phyloP scores from a whole-genome alignment of 768 basidiomycete species.

The Leccinum subgranulosum region DNA sequence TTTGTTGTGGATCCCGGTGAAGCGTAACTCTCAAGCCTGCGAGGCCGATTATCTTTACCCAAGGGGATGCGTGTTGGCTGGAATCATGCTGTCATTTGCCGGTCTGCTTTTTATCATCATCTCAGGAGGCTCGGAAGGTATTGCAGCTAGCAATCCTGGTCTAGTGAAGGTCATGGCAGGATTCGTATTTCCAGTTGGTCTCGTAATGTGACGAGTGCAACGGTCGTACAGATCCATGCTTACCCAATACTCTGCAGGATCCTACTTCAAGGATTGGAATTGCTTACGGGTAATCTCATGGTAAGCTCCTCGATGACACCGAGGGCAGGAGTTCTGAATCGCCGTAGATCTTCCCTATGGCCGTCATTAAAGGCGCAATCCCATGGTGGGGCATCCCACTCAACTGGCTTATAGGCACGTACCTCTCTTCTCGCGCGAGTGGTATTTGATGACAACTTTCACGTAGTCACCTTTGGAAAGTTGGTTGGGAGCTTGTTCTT shows the following conservation, averaged over 20 bases:
- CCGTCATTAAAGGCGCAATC: constrained; percentile 53
- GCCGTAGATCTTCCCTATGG: constrained; percentile 66
- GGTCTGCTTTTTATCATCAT: constrained; percentile 63
- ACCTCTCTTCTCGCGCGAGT: neutral
- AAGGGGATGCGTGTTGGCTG: constrained; percentile 39
- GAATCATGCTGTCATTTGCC: constrained; percentile 71
- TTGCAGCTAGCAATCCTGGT: constrained; percentile 57
- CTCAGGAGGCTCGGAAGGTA: constrained; percentile 52
- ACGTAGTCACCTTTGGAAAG: constrained; percentile 64
- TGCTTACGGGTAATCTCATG: constrained; percentile 77
- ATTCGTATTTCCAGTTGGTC: constrained; percentile 72
- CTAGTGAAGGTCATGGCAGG: constrained; percentile 63
- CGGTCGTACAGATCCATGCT: neutral
- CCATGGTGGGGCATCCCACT: constrained; percentile 69
- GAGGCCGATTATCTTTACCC: constrained; percentile 2
- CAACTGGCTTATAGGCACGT: constrained; percentile 66
- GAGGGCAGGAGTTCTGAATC: neutral
- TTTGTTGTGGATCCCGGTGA: neutral
- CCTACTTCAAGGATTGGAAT: constrained; percentile 63
- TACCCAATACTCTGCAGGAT: constrained; percentile 47
- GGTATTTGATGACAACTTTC: neutral
- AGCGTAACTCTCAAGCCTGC: neutral
- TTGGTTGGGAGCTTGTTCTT: constrained; percentile 69
- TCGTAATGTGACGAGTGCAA: constrained; percentile 54
- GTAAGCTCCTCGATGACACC: constrained; percentile 30